phyloP scores from a whole-genome alignment of 805 yeast genomes.

The Ascoidea rubescens region DNA sequence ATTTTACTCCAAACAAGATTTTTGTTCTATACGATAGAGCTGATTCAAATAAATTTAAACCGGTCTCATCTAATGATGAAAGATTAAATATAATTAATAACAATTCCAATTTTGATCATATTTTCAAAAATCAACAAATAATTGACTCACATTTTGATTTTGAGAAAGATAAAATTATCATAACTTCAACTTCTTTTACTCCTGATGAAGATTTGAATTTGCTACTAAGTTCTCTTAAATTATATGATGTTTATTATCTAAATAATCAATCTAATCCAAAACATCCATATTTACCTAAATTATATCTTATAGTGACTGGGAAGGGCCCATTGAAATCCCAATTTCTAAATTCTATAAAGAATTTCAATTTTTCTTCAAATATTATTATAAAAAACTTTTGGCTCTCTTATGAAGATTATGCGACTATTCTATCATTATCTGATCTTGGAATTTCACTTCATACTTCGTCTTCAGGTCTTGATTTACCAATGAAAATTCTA shows the following conservation, averaged over 20 bases:
- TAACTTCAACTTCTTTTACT: conserved; percentile 88
- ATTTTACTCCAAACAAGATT: conserved; percentile 31
- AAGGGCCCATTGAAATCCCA: conserved; percentile 72
- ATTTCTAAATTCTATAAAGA: conserved; percentile 33
- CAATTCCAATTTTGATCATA: conserved; percentile 13
- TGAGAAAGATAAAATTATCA: conserved; percentile 39
- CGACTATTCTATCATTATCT: conserved; percentile 56
- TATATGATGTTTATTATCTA: conserved; percentile 28
- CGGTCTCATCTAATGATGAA: conserved; percentile 23
- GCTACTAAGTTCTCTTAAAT: conserved; percentile 51
- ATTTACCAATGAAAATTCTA: conserved; percentile 92
- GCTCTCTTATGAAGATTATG: conserved; percentile 72
- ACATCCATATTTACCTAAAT: conserved; percentile 23
- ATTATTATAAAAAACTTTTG: conserved; percentile 56
- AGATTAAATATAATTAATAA: conserved; percentile 20
- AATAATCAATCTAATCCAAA: conserved; percentile 4
- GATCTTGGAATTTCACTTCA: conserved; percentile 88
- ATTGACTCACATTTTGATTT: conserved; percentile 17
- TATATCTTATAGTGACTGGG: conserved; percentile 75
- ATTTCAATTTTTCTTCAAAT: conserved; percentile 25
- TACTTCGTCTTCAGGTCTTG: conserved; percentile 83
- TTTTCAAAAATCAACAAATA: conserved; percentile 16
- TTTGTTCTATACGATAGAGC: conserved; percentile 81
- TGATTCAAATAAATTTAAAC: conserved; percentile 41
- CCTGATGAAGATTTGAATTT: conserved; percentile 83